Evolutionary conservation across 2,329 filamentous ascomycete genomes (phyloP).

Genomic region (Venturia pyrina): DNA sequence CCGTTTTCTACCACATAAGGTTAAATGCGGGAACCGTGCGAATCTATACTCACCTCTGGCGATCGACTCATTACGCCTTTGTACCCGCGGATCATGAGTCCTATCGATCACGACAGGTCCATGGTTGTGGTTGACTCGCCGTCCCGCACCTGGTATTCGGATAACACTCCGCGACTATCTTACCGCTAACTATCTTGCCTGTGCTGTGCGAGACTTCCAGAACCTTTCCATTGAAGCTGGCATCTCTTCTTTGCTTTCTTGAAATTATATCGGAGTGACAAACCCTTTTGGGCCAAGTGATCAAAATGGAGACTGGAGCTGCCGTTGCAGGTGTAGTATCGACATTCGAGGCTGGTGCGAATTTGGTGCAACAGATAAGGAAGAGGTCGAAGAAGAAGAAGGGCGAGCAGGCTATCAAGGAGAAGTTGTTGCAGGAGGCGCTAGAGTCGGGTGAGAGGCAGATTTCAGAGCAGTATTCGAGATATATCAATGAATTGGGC

Average conservation of each 20-base stretch:
- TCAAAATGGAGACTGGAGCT: slow-evolving; percentile 24
- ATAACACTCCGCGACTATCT: neutral
- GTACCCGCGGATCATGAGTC: neutral
- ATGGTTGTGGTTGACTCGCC: neutral
- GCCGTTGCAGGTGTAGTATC: slow-evolving; percentile 33
- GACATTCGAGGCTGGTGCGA: slow-evolving; percentile 32
- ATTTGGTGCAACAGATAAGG: slow-evolving; percentile 27
- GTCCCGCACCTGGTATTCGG: neutral
- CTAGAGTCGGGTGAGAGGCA: slow-evolving; percentile 27
- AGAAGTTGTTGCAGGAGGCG: slow-evolving; percentile 29
- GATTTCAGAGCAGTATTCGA: slow-evolving; percentile 24
- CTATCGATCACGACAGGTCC: neutral
- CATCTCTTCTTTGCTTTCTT: neutral
- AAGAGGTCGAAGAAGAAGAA: slow-evolving; percentile 22
- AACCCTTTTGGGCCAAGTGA: neutral
- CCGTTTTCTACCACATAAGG: too few species aligned
- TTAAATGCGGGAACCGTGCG: too few species aligned
- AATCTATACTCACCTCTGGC: too few species aligned
- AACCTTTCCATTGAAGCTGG: neutral
- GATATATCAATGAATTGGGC: slow-evolving; percentile 26
- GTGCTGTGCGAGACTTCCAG: neutral
- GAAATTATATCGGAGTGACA: neutral
- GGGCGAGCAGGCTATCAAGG: slow-evolving; percentile 24
- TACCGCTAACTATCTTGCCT: neutral
- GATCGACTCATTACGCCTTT: neutral